Evolutionary conservation across 306 rosid genomes (phyloP), one percentile per base, ranked within the genome.

Genomic region (Mimosa pudica): DNA sequence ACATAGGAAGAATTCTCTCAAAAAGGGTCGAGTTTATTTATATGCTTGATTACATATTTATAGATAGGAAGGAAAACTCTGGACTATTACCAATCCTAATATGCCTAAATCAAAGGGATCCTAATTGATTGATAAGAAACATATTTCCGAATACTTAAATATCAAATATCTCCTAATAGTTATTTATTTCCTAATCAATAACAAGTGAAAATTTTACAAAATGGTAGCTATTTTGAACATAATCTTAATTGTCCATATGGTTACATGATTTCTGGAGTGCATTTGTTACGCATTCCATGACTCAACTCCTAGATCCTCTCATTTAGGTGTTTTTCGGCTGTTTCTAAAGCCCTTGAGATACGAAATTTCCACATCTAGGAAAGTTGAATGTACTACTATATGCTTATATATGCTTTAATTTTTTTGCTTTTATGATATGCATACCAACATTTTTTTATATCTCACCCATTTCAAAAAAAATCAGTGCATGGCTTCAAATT

Each of bases 401-500:
- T 24, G 30, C 30, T 24, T 24, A 24, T 24, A 5, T 49, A 2
- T 49, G 38, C 52, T 20, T 60, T 60, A 13, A 12, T 60, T 24
- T 60, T 42, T 51, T n/a, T 20, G 18, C 62, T n/a, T 24, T 14
- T 44, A n/a, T 58, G 41, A 17, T 24, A 45, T 69, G 35, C 66
- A 41, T n/a, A 42, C 62, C 44, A 32, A 14, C 54, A 36, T 75
- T 65, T 72, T 74, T 57, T 68, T 49, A 70, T 46, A 76, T 76
- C 77, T 63, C 80, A 42, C 71, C 65, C 58, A 58, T 46, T 66
- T 24, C 30, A 42, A 64, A 80, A 64, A 42, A 64, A 77, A 51
- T 70, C 58, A 20, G 77, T 71, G 41, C 80, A 75, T 57, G 52
- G 67, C 73, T 11, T 61, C 66, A 61, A 57, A 67, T 81, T 47